Evolutionary conservation across 139 green algal species (phyloP), one percentile per base, ranked within the genome.

Genomic region (Chlorokybus atmophyticus): DNA sequence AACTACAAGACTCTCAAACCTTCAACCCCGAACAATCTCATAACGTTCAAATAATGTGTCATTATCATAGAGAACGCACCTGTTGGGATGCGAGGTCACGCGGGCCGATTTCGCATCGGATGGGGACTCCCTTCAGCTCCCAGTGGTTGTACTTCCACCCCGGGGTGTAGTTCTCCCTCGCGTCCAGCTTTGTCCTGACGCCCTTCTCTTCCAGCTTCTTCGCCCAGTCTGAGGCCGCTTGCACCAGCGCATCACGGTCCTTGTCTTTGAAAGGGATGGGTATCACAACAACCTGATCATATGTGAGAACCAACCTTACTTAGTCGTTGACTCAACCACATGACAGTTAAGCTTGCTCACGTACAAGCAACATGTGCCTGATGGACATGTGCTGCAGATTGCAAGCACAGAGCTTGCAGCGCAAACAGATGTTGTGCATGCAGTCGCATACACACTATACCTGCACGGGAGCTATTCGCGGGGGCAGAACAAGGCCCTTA

Each of bases 91-190:
- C 78, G 72, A 99, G 85, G 73, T 99, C 91, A 56, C 80, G 82
- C n/a, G 83, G 85, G 0, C 91, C 91, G 30, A 99, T 68, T 78
- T 97, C 91, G 32, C 90, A 32, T 23, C 91, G 81, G 3, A 99
- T 41, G 21, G 91, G 91, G 38, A 97, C 77, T 27, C 91, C 91
- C 73, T 87, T 87, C 32, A 97, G 67, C 76, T 99, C 91, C 89
- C 89, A 97, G 78, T 92, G 81, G 75, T 93, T 96, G 80, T 99
- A 99, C 81, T 99, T 99, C 88, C 88, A 93, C 49, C 83, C 79
- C 39, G 91, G 91, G 24, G 87, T 95, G 82, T 97, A 95, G 82
- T 96, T 95, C 30, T 87, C 72, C 24, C 91, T 71, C 17, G 44
- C 40, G 70, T 99, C 91, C 2, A 68, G 76, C 32, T 75, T 83